Evolutionary conservation across 257 asterid species (phyloP), one percentile per base, ranked within the genome.

Genomic region (Solanum arcanum): DNA sequence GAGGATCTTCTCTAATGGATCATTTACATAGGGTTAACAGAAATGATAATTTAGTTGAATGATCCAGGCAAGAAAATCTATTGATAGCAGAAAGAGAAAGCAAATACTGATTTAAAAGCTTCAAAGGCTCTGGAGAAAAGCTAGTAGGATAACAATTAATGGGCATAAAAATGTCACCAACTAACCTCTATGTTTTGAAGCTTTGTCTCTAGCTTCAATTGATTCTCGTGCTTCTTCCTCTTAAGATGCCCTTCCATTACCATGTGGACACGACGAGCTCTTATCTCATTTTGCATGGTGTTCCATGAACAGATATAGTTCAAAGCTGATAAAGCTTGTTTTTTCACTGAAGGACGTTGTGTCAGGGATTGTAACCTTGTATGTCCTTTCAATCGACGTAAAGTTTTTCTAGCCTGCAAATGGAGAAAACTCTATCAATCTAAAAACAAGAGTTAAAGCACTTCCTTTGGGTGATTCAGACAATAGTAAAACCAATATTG

Each of bases 121-220:
- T 80, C 68, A 80, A 80, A 27, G 27, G 29, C 6, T 0, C 7
- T 42, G 44, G 42, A 27, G 68, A 47, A 80, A 35, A 80, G 7
- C n/a, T 47, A 49, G 68, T 29, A 15, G 9, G 66, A 80, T 80
- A 47, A 47, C 44, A 47, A 27, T 56, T 9, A 46, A 11, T 23
- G 44, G 14, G 18, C 85, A 29, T 49, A 81, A 81, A 29, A 81
- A 52, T n/a, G 11, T 81, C 31, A 3, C 18, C 21, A 52, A 80
- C 85, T 47, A 86, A 97, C 99, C 99, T 95, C 98, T 84, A 95
- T 88, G 88, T 92, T 98, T 72, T 95, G 98, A 92, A 97, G 94
- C 90, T 94, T 97, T 56, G 96, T 93, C 87, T 97, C 97, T 2
- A 97, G 97, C 93, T 95, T 95, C 92, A 93, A 84, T 84, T 95